These are phyloP conservation scores for Diaporthe capsici DNA, from an alignment of 2,329 filamentous ascomycete genomes.

Conservation along the genomic window DNA sequence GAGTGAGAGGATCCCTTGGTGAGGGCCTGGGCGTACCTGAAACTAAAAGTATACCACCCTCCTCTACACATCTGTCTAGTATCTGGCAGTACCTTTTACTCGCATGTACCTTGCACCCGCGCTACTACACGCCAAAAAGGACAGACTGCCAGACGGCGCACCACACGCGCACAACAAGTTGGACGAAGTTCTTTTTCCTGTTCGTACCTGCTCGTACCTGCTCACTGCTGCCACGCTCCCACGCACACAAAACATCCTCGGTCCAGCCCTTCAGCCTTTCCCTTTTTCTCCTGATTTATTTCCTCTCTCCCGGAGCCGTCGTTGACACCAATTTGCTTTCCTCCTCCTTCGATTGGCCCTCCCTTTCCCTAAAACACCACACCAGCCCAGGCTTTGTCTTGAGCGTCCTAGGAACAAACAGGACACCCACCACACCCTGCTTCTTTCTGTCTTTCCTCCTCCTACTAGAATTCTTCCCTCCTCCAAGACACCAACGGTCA, in stretches of 20 bases:
- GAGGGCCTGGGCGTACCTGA: conserved; percentile 12
- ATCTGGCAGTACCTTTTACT: not conserved
- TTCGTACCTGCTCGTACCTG: not conserved
- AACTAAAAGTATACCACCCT: conserved; percentile 22
- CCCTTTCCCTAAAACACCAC: conserved; percentile 19
- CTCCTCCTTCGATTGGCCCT: conserved; percentile 12
- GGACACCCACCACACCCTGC: not conserved
- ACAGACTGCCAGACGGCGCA: conserved; percentile 9
- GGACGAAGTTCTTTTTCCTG: not conserved
- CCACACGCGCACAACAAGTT: not conserved
- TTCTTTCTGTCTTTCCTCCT: not conserved
- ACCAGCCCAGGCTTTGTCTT: conserved; percentile 10
- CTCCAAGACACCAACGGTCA: not conserved
- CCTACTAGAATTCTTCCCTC: not conserved
- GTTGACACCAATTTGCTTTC: conserved; percentile 1
- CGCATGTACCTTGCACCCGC: conserved; percentile 1
- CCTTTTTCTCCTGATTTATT: conserved; percentile 9
- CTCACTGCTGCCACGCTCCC: not conserved
- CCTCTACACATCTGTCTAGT: not conserved
- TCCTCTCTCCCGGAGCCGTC: conserved; percentile 19
- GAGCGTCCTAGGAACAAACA: not conserved
- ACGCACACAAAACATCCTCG: conserved; percentile 7
- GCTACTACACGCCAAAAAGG: conserved; percentile 27
- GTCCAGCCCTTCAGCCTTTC: conserved; percentile 17
- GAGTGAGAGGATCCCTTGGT: conserved; percentile 11